phyloP scores from a whole-genome alignment of 768 basidiomycete species.

The Trametes cinnabarina region DNA sequence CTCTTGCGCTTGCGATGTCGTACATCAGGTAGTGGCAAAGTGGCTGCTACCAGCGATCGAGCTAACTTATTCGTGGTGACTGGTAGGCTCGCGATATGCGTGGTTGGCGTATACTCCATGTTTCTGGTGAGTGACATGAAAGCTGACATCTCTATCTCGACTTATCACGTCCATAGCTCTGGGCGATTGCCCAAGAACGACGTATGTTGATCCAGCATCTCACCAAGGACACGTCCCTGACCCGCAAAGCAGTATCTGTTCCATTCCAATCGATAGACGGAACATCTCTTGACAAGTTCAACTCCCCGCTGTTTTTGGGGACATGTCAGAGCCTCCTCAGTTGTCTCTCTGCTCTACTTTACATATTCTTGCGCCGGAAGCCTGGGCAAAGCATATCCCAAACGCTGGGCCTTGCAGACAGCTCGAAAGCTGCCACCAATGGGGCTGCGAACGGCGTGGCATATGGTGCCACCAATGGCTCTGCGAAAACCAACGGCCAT shows the following conservation, averaged over 20 bases:
- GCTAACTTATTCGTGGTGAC: not conserved
- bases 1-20: slow-evolving; percentile 2
- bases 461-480: slow-evolving; percentile 26
- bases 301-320: slow-evolving; percentile 81
- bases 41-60: not conserved
- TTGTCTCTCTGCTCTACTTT: slow-evolving; percentile 72
- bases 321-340: slow-evolving; percentile 82
- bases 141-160: not conserved
- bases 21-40: slow-evolving; percentile 4
- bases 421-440: slow-evolving; percentile 31
- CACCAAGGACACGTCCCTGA: slow-evolving; percentile 1
- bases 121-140: slow-evolving; percentile 62
- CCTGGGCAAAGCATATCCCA: slow-evolving; percentile 50
- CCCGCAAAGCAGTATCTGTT: slow-evolving; percentile 60
- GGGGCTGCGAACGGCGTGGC: slow-evolving; percentile 34
- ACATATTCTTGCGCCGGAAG: slow-evolving; percentile 64
- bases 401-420: slow-evolving; percentile 58
- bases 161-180: slow-evolving; percentile 51
- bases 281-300: slow-evolving; percentile 66
- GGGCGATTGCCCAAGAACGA: slow-evolving; percentile 95
- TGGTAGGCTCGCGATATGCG: slow-evolving; percentile 59
- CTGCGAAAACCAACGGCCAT: slow-evolving; percentile 23
- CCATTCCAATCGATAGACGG: slow-evolving; percentile 75
- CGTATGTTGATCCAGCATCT: slow-evolving; percentile 44
- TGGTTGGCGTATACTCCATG: slow-evolving; percentile 88